These are phyloP conservation scores for Claviceps africana DNA, from an alignment of 2,329 filamentous ascomycete genomes.

Conservation along the genomic window DNA sequence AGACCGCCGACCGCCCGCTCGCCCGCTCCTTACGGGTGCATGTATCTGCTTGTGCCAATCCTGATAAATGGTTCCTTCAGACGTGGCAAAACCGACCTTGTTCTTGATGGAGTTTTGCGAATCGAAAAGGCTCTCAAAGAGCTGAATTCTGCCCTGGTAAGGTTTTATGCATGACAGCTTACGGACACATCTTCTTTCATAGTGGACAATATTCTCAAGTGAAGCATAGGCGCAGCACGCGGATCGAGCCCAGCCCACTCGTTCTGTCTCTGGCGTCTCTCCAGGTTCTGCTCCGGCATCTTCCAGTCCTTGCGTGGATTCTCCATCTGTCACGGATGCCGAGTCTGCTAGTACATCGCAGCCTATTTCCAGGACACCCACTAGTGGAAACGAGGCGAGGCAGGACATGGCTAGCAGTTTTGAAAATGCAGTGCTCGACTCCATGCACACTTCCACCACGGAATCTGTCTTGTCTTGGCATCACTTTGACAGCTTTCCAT, in stretches of 20 bases:
- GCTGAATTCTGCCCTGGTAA: conserved; percentile 27
- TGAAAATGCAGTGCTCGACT: conserved; percentile 34
- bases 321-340: conserved; percentile 3
- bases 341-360: conserved; percentile 10
- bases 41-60: not conserved
- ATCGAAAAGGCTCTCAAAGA: conserved; percentile 33
- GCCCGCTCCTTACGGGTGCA: not conserved
- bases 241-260: conserved; percentile 8
- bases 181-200: not conserved
- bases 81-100: conserved; percentile 35
- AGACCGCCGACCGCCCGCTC: not conserved
- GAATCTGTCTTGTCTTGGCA: conserved; percentile 38
- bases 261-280: conserved; percentile 1
- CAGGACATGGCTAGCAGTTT: conserved; percentile 14
- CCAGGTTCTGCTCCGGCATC: not conserved
- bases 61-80: not conserved
- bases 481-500: conserved; percentile 31
- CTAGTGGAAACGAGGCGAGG: conserved; percentile 7
- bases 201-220: not conserved
- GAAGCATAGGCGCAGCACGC: conserved; percentile 2
- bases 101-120: conserved; percentile 34
- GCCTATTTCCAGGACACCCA: conserved; percentile 12
- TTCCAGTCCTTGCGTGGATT: conserved; percentile 1
- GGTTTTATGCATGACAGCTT: conserved; percentile 1
- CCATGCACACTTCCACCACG: conserved; percentile 35